Evolutionary conservation across 2,329 filamentous ascomycete species (phyloP).

Genomic region (Capronia americana): DNA sequence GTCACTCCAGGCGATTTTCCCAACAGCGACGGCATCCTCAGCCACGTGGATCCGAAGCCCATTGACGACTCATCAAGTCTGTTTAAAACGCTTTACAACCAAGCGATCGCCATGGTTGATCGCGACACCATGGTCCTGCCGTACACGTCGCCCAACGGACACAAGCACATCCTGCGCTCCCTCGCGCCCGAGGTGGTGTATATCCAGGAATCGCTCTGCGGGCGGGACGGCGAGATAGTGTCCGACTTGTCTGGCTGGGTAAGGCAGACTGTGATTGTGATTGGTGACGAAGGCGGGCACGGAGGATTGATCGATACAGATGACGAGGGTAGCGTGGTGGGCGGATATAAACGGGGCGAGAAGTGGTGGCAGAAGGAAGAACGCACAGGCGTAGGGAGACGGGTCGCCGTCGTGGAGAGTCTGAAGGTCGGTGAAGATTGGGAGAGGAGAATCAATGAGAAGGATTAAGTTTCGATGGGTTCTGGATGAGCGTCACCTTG

Average conservation of each 20-base stretch:
- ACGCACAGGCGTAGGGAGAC: conserved; percentile 83
- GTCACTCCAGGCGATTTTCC: conserved; percentile 65
- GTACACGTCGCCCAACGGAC: conserved; percentile 82
- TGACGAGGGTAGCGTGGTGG: conserved; percentile 53
- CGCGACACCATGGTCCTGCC: conserved; percentile 86
- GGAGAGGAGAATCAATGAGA: conserved; percentile 75
- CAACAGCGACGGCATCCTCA: conserved; percentile 61
- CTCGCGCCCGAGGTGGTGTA: conserved; percentile 86
- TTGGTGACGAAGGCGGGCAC: conserved; percentile 63
- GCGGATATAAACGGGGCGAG: conserved; percentile 42
- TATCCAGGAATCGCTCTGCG: conserved; percentile 82
- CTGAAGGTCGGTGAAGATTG: conserved; percentile 85
- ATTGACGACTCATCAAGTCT: conserved; percentile 58
- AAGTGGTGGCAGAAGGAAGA: conserved; percentile 80
- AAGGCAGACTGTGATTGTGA: conserved; percentile 65
- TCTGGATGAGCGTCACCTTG: conserved; percentile 24
- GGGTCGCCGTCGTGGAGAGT: conserved; percentile 86
- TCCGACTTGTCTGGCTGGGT: conserved; percentile 70
- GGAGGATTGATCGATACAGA: conserved; percentile 85
- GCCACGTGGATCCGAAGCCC: conserved; percentile 48
- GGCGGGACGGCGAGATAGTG: conserved; percentile 74
- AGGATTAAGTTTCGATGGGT: conserved; percentile 38
- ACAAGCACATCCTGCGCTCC: conserved; percentile 85
- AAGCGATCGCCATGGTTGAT: conserved; percentile 79
- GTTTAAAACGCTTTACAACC: conserved; percentile 80